A percentile compares a stretch with the other conserved stretches of the same genome.
Evolutionary conservation across 257 asterid genomes (phyloP).

Genomic region (Capsicum pubescens): DNA sequence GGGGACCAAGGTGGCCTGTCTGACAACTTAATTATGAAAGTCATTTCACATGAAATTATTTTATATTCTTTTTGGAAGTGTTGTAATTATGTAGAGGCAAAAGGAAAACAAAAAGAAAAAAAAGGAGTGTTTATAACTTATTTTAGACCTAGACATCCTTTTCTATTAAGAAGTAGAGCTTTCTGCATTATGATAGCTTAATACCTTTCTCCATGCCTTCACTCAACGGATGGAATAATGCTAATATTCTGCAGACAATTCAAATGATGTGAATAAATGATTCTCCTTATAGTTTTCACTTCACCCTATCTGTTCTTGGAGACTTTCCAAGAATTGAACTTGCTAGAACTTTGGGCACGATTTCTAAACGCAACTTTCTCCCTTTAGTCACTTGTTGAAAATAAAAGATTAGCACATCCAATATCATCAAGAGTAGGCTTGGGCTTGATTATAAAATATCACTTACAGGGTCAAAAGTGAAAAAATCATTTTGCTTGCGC

Average conservation of each 20-base stretch:
- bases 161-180: conserved; percentile 4
- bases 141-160: background rate
- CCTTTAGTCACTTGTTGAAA: conserved; percentile 6
- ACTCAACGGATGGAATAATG: background rate
- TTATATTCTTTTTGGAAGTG: background rate
- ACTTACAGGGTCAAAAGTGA: background rate
- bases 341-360: conserved; percentile 15
- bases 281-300: background rate
- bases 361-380: background rate
- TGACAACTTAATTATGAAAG: conserved; percentile 18
- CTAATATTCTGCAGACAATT: background rate
- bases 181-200: background rate
- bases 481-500: background rate
- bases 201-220: background rate
- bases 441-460: background rate
- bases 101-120: background rate
- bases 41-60: background rate
- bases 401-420: conserved; percentile 5
- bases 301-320: background rate
- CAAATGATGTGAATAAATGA: background rate
- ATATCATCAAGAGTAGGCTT: background rate
- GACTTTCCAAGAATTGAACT: background rate
- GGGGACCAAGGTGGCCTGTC: conserved; percentile 11
- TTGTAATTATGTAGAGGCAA: background rate
- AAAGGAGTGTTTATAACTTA: background rate